Evolutionary conservation across 2,329 filamentous ascomycete species (phyloP).

Genomic region (Plectosphaerella plurivora): DNA sequence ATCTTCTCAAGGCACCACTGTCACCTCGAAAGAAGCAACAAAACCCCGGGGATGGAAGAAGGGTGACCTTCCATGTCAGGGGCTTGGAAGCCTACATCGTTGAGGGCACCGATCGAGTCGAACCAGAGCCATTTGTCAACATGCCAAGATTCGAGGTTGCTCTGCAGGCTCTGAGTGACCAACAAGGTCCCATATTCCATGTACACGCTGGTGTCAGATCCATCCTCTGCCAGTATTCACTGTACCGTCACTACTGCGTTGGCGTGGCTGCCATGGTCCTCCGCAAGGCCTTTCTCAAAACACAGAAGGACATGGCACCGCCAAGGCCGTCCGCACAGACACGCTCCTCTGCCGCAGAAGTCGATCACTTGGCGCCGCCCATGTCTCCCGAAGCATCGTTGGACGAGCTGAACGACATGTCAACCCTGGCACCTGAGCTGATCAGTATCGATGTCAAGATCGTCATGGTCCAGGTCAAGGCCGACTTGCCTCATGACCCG

Average conservation of each 20-base stretch:
- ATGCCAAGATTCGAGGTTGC: conserved; percentile 85
- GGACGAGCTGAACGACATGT: conserved; percentile 22
- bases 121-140: conserved; percentile 79
- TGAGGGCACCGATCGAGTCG: conserved; percentile 78
- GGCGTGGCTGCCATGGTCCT: conserved; percentile 77
- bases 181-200: conserved; percentile 82
- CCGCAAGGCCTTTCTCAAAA: conserved; percentile 60
- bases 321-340: conserved; percentile 17
- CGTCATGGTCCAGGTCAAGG: conserved; percentile 80
- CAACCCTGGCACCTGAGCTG: conserved; percentile 53
- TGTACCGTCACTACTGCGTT: conserved; percentile 88
- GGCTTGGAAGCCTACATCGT: conserved; percentile 88
- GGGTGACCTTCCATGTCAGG: conserved; percentile 73
- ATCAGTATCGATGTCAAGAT: conserved; percentile 79
- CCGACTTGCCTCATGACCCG: conserved; percentile 84
- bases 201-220: conserved; percentile 77
- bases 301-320: conserved; percentile 25
- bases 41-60: conserved; percentile 68
- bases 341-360: conserved; percentile 16
- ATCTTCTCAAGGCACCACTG: conserved; percentile 48
- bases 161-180: conserved; percentile 79
- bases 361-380: conserved; percentile 32
- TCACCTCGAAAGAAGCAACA: conserved; percentile 49
- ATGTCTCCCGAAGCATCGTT: conserved; percentile 25
- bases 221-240: conserved; percentile 80